Base-by-base conservation (phyloP, 2,329 filamentous ascomycete genomes). In the Fusarium duplospermum region DNA sequence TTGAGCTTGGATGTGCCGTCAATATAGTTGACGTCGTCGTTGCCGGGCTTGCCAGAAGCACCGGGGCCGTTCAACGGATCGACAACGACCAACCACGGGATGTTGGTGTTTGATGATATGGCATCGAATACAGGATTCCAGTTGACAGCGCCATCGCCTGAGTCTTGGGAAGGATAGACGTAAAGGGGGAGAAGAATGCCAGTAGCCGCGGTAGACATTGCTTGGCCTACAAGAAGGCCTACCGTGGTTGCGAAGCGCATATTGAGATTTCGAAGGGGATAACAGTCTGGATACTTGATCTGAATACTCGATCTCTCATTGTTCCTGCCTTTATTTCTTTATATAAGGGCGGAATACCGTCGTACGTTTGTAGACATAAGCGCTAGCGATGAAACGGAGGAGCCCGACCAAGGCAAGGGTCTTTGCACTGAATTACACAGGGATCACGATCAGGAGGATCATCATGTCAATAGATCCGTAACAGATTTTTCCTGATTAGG, bases 21-120 rank as follows among this genome's bases (percentile, higher is more conserved):
- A 35, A 78, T 73, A 54, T 73, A 69, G 69, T 78, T 78, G 24
- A 38, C 29, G 36, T 78, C 77, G 35, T 67, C 66, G 31, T 77
- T 70, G 6, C 70, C 76, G 11, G 76, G 74, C 24, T 71, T 59
- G 20, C 64, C 66, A 10, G 65, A 71, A 9, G 20, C 16, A 1
- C 76, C 77, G n/a, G 76, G 77, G 2, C 76, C 76, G 50, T 72
- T 77, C 54, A 64, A 18, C 2, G 75, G 72, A 56, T 78, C 75
- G 27, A 78, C 42, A 16, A 78, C 66, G 16, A 70, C 62, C 7
- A 72, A 64, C 74, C 74, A 78, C 4, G 67, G 56, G 36, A 72
- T 56, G 13, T 62, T 50, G 7, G 64, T 4, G 11, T 71, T 38
- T 5, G 70, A 62, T 3, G 52, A 61, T 4, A 70, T 67, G 7